Conservation (phyloP, 805 yeast species). For the Candida glaebosa region DNA sequence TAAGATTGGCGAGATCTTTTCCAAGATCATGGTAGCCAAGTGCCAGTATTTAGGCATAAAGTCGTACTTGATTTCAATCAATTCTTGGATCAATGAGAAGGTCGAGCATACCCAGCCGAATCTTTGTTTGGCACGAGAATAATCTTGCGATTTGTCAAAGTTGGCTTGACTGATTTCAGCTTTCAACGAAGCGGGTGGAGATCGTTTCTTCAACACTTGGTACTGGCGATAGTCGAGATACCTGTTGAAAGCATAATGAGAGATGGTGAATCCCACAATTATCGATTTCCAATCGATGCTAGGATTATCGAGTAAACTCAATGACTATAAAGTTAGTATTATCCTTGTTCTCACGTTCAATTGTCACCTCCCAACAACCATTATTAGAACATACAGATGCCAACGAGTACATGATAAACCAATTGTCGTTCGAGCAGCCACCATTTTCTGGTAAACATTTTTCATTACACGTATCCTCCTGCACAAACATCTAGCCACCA, state of each 20-base stretch:
- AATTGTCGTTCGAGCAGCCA: not conserved
- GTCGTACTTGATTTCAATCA: constrained; percentile 57
- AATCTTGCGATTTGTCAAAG: constrained; percentile 70
- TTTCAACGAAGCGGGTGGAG: constrained; percentile 67
- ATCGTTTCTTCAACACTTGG: constrained; percentile 48
- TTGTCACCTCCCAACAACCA: too few species aligned
- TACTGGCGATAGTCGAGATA: constrained; percentile 78
- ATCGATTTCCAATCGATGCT: constrained; percentile 77
- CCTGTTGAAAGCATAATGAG: constrained; percentile 72
- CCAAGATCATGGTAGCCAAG: constrained; percentile 61
- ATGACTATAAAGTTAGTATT: constrained; percentile 36
- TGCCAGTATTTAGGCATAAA: constrained; percentile 40
- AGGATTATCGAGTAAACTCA: constrained; percentile 59
- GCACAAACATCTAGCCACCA: not conserved
- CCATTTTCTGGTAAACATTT: not conserved
- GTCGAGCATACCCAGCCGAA: constrained; percentile 59
- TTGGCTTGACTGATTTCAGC: constrained; percentile 70
- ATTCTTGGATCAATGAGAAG: constrained; percentile 51
- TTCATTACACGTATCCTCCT: constrained; percentile 1
- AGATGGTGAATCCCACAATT: constrained; percentile 69
- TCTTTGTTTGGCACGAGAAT: constrained; percentile 73
- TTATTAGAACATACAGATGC: constrained; percentile 19
- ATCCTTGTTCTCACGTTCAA: too few species aligned
- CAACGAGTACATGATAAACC: constrained; percentile 20
- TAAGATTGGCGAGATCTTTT: constrained; percentile 39